Evolutionary conservation across 139 green algal genomes (phyloP).

Genomic region (Closterium sp.): DNA sequence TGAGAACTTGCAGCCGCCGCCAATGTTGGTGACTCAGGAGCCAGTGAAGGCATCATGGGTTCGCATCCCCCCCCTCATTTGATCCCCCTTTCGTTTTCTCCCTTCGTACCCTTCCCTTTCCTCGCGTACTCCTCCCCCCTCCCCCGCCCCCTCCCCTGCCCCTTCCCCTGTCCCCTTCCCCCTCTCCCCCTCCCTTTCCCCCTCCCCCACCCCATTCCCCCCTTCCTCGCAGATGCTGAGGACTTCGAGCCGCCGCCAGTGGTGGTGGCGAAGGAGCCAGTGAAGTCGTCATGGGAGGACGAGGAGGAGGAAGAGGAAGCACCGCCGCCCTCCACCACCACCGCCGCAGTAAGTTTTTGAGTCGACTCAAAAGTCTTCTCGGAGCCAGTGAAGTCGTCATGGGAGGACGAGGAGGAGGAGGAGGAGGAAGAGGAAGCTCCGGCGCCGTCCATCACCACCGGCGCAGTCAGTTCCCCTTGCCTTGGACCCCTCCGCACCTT

Average conservation of each 20-base stretch:
- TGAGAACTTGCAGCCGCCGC: conserved; percentile 3
- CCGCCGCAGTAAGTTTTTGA: too few relatives aligned
- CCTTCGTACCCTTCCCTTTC: too few relatives aligned
- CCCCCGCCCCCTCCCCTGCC: neutral
- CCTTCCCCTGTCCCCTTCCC: neutral
- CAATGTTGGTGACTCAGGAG: neutral
- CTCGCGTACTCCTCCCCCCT: too few relatives aligned
- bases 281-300: conserved; percentile 5
- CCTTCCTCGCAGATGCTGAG: neutral
- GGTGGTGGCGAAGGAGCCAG: neutral
- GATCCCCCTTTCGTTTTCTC: too few relatives aligned
- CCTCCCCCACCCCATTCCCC: neutral
- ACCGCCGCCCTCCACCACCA: neutral
- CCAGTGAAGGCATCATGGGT: neutral
- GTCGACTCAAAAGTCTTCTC: too few relatives aligned
- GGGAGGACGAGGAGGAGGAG: conserved; percentile 16
- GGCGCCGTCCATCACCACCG: neutral
- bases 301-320: conserved; percentile 8
- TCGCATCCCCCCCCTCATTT: too few relatives aligned
- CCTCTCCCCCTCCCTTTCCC: neutral
- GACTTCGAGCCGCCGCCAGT: conserved; percentile 6
- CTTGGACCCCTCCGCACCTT: neutral
- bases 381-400: neutral
- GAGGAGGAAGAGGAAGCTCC: neutral
- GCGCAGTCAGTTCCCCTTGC: neutral